Percentiles rank a stretch among this genome's conserved stretches.
Conservation (phyloP, 139 green algal species). For the Picochlorum sp. region DNA sequence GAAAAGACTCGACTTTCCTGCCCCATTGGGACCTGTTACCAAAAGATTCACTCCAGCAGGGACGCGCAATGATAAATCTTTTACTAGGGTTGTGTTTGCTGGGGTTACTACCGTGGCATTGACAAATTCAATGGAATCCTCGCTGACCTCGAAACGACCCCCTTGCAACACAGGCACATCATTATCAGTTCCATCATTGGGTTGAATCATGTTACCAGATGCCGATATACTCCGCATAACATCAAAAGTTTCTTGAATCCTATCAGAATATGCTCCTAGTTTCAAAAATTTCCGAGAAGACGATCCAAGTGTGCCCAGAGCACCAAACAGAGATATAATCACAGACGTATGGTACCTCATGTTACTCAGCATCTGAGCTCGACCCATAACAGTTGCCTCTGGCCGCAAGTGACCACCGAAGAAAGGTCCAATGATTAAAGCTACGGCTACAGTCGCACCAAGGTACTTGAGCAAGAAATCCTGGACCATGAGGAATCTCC, state of each 20-base stretch:
- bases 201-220: neutral
- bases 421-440: slow-evolving; percentile 76
- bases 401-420: slow-evolving; percentile 54
- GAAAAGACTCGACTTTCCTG: slow-evolving; percentile 54
- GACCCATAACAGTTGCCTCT: slow-evolving; percentile 26
- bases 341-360: slow-evolving; percentile 78
- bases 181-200: neutral
- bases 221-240: slow-evolving; percentile 7
- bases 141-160: slow-evolving; percentile 13
- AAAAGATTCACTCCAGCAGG: slow-evolving; percentile 64
- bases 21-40: slow-evolving; percentile 61
- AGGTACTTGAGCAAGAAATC: slow-evolving; percentile 77
- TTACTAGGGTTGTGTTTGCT: slow-evolving; percentile 41
- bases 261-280: slow-evolving; percentile 49
- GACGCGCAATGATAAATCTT: slow-evolving; percentile 44
- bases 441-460: slow-evolving; percentile 60
- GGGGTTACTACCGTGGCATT: slow-evolving; percentile 56
- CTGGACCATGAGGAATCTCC: slow-evolving; percentile 58
- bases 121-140: slow-evolving; percentile 58
- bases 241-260: slow-evolving; percentile 40
- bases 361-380: slow-evolving; percentile 59
- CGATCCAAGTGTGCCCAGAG: slow-evolving; percentile 51
- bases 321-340: slow-evolving; percentile 59
- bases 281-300: slow-evolving; percentile 46
- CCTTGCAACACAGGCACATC: neutral